Evolutionary conservation across 2,329 filamentous ascomycete species (phyloP).

Genomic region (Nemania serpens): DNA sequence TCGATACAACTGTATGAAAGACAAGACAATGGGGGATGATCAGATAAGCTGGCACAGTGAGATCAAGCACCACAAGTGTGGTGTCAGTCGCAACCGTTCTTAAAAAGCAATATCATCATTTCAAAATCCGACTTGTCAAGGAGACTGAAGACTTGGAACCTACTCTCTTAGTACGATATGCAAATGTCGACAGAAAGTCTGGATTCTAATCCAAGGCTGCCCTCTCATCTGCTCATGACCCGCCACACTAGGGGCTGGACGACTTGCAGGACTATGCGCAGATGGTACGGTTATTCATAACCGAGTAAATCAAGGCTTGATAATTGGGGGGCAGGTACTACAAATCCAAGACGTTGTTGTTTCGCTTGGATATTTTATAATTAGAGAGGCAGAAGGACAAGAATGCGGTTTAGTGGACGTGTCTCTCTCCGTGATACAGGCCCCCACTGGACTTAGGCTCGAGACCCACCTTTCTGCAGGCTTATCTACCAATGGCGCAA

Average conservation of each 20-base stretch:
- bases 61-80: slow-evolving; percentile 55
- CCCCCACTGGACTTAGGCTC: background rate
- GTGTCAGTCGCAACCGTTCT: slow-evolving; percentile 66
- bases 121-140: background rate
- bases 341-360: background rate
- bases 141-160: background rate
- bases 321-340: background rate
- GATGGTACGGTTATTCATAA: background rate
- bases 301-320: too few species aligned
- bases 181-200: background rate
- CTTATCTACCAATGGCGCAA: slow-evolving; percentile 19
- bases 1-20: background rate
- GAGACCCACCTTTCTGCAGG: slow-evolving; percentile 31
- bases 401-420: too few species aligned
- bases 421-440: too few species aligned
- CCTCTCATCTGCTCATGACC: too few species aligned
- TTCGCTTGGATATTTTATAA: too few species aligned
- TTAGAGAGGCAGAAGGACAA: too few species aligned
- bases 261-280: background rate
- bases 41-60: slow-evolving; percentile 57
- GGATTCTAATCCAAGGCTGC: background rate
- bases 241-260: background rate
- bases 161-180: background rate
- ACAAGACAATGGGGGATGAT: slow-evolving; percentile 28
- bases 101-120: slow-evolving; percentile 58